Evolutionary conservation across 129 eudicot genomes (phyloP).

Genomic region (Saussurea involucrata): DNA sequence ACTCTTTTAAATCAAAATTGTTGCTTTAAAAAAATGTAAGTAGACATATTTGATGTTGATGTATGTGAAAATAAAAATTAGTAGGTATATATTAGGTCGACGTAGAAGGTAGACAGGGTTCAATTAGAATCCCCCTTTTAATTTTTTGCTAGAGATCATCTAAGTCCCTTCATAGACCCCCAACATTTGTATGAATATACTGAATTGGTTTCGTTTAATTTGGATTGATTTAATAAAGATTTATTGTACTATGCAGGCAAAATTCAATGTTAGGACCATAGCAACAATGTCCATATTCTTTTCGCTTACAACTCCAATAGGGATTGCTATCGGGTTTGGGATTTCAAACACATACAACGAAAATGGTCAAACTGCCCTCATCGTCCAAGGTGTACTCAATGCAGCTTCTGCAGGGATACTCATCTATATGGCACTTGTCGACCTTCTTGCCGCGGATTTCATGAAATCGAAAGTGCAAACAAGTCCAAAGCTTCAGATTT

Average conservation of each 20-base stretch:
- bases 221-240: neutral
- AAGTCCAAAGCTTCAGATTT: constrained; percentile 32
- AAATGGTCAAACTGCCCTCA: constrained; percentile 45
- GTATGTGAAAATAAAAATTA: too few species aligned
- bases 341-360: constrained; percentile 42
- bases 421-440: constrained; percentile 64
- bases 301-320: constrained; percentile 49
- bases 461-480: constrained; percentile 40
- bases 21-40: too few species aligned
- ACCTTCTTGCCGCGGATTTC: constrained; percentile 45
- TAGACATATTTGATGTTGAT: too few species aligned
- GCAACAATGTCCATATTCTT: constrained; percentile 37
- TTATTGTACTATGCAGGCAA: constrained; percentile 28
- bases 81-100: too few species aligned
- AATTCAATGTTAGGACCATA: constrained; percentile 16
- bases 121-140: neutral
- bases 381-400: constrained; percentile 46
- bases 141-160: too few species aligned
- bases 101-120: neutral
- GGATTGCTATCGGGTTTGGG: constrained; percentile 39
- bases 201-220: too few species aligned
- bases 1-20: neutral
- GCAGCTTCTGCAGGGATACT: constrained; percentile 48
- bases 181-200: neutral
- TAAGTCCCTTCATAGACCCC: too few species aligned